These are phyloP conservation scores for Linnemannia zychae DNA, from an alignment of 192 early-diverging fungal species.

Conservation along the genomic window DNA sequence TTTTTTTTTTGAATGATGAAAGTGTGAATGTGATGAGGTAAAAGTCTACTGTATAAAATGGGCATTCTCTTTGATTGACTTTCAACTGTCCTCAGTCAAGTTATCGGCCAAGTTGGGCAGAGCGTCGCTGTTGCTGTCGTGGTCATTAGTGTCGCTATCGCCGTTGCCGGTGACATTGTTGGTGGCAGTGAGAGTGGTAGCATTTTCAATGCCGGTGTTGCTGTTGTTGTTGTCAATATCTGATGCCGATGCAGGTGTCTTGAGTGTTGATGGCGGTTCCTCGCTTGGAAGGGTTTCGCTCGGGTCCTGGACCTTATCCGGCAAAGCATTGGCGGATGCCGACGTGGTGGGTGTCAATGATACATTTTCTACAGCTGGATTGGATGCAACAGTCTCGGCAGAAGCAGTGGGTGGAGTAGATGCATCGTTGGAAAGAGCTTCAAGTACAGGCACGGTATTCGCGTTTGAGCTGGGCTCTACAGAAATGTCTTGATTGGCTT, in stretches of 20 bases:
- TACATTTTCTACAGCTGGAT: not conserved
- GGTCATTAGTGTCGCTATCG: not conserved
- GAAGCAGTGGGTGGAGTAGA: not conserved
- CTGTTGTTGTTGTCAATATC: not conserved
- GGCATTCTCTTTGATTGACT: too few species aligned
- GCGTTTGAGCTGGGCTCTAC: not conserved
- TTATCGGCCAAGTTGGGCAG: not conserved
- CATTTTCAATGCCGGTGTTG: not conserved
- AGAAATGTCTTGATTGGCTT: not conserved
- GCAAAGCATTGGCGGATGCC: not conserved
- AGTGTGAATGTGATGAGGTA: not conserved
- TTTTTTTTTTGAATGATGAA: not conserved
- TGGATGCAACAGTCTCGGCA: not conserved
- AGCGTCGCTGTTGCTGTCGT: not conserved
- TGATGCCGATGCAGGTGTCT: not conserved
- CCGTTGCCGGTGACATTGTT: not conserved
- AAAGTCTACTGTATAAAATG: too few species aligned
- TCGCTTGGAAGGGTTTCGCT: not conserved
- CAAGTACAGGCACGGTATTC: too few species aligned
- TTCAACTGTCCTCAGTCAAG: not conserved
- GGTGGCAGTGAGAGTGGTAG: not conserved
- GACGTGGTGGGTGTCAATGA: not conserved
- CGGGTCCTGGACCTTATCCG: not conserved
- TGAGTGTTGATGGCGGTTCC: not conserved
- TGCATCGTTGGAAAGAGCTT: not conserved